Percentiles rank a stretch among this genome's conserved stretches.
Conservation (phyloP, 2,329 filamentous ascomycete genomes). For the Hymenoscyphus fraxineus region DNA sequence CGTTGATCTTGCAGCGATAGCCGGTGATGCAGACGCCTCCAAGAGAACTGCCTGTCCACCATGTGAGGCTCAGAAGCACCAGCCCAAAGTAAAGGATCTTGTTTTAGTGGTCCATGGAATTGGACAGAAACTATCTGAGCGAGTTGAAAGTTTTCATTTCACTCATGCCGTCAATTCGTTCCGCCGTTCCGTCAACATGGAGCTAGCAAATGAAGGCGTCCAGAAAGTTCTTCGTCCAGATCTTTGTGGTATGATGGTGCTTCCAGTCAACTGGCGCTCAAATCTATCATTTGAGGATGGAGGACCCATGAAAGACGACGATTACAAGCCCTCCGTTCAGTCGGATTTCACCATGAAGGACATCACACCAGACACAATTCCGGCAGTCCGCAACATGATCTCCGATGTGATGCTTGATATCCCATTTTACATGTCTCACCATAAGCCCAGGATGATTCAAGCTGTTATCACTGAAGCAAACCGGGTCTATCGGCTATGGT, state of each 20-base stretch:
- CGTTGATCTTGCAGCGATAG: constrained; percentile 24
- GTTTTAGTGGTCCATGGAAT: constrained; percentile 93
- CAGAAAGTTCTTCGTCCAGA: constrained; percentile 69
- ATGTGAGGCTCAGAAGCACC: constrained; percentile 60
- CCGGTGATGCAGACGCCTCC: constrained; percentile 17
- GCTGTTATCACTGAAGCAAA: constrained; percentile 90
- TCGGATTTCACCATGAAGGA: constrained; percentile 69
- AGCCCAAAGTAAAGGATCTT: constrained; percentile 75
- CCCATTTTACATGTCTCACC: constrained; percentile 94
- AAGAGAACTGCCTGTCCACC: constrained; percentile 44
- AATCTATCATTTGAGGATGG: constrained; percentile 84
- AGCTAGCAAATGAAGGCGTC: constrained; percentile 71
- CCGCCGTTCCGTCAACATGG: constrained; percentile 78
- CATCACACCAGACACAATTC: constrained; percentile 87
- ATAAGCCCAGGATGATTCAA: constrained; percentile 91
- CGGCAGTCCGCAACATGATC: constrained; percentile 88
- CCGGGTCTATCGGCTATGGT: constrained; percentile 93
- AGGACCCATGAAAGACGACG: constrained; percentile 54
- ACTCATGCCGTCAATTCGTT: constrained; percentile 94
- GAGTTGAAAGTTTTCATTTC: constrained; percentile 95
- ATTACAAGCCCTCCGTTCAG: constrained; percentile 54
- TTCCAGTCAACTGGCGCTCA: constrained; percentile 92
- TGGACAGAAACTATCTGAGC: constrained; percentile 90
- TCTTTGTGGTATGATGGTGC: constrained; percentile 88
- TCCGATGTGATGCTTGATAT: constrained; percentile 98